Evolutionary conservation across 2,329 filamentous ascomycete species (phyloP).

Genomic region (Cordyceps tenuipes): DNA sequence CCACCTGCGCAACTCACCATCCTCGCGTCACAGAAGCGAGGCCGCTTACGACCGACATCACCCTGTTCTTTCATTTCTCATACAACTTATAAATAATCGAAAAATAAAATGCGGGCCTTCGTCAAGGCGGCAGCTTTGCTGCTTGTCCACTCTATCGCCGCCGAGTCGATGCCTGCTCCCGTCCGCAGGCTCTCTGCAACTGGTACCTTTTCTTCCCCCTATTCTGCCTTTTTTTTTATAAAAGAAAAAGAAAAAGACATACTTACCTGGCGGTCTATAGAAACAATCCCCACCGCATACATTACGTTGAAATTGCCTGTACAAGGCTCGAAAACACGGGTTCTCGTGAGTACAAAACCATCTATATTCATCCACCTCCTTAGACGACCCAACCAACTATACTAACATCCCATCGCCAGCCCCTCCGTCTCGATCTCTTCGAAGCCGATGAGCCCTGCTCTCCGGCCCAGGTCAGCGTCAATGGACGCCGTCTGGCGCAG

Average conservation of each 20-base stretch:
- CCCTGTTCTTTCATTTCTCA: not conserved
- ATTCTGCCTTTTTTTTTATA: not conserved
- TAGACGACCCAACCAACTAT: not conserved
- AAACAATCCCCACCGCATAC: conserved; percentile 18
- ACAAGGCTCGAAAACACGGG: conserved; percentile 13
- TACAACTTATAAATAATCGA: not conserved
- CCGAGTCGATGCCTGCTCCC: not conserved
- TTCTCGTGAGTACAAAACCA: conserved; percentile 16
- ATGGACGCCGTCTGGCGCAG: conserved; percentile 34
- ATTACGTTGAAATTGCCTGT: conserved; percentile 19
- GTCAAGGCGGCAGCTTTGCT: conserved; percentile 21
- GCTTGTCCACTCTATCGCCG: conserved; percentile 15
- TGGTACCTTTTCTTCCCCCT: not conserved
- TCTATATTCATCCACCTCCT: not conserved
- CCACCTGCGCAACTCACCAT: not conserved
- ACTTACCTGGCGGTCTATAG: not conserved
- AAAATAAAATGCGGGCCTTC: conserved; percentile 20
- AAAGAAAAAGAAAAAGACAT: not conserved
- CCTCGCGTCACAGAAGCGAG: not conserved
- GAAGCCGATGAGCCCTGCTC: conserved; percentile 39
- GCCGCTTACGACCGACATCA: not conserved
- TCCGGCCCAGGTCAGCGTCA: conserved; percentile 36
- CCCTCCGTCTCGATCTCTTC: conserved; percentile 36
- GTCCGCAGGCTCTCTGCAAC: conserved; percentile 1
- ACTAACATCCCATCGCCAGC: conserved; percentile 17